These are phyloP conservation scores for Hyaloscypha variabilis DNA, from an alignment of 495 filamentous ascomycete species.

Conservation along the genomic window DNA sequence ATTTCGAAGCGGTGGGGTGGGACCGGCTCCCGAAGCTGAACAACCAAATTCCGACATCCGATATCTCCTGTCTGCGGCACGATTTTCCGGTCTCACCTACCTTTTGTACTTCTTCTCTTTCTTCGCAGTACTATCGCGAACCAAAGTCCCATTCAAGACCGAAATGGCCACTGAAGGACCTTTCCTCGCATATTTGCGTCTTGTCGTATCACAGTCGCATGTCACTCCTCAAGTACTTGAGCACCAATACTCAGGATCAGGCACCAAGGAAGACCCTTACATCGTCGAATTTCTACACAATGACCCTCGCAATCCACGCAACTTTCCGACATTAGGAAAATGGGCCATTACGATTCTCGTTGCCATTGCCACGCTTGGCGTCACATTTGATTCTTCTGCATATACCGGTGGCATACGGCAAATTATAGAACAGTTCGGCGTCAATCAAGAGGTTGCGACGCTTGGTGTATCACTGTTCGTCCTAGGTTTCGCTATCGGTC, in stretches of 20 bases:
- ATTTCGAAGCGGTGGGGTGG: too few relatives aligned
- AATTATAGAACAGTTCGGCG: slow-evolving; percentile 59
- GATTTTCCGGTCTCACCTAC: too few relatives aligned
- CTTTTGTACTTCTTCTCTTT: too few relatives aligned
- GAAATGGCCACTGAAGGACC: too few relatives aligned
- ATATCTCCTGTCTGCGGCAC: too few relatives aligned
- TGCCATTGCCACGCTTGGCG: slow-evolving; percentile 70
- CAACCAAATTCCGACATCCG: too few relatives aligned
- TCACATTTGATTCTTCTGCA: slow-evolving; percentile 76
- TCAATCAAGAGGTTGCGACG: slow-evolving; percentile 61
- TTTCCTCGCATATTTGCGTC: too few relatives aligned
- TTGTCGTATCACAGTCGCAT: too few relatives aligned
- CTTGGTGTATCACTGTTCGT: slow-evolving; percentile 76
- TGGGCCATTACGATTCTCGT: slow-evolving; percentile 69
- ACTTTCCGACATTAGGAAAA: slow-evolving; percentile 60
- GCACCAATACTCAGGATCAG: slow-evolving; percentile 60
- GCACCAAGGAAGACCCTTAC: slow-evolving; percentile 74
- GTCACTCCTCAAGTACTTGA: slow-evolving; percentile 31
- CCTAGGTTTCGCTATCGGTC: slow-evolving; percentile 70
- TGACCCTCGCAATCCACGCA: slow-evolving; percentile 73
- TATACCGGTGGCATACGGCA: slow-evolving; percentile 69
- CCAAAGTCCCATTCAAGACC: too few relatives aligned
- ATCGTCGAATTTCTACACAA: slow-evolving; percentile 72
- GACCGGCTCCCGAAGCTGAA: too few relatives aligned
- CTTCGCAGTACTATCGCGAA: too few relatives aligned